A percentile compares a stretch with the other conserved stretches of the same genome.
Evolutionary conservation across 768 basidiomycete genomes (phyloP).

Genomic region (Pulveroboletus ravenelii): DNA sequence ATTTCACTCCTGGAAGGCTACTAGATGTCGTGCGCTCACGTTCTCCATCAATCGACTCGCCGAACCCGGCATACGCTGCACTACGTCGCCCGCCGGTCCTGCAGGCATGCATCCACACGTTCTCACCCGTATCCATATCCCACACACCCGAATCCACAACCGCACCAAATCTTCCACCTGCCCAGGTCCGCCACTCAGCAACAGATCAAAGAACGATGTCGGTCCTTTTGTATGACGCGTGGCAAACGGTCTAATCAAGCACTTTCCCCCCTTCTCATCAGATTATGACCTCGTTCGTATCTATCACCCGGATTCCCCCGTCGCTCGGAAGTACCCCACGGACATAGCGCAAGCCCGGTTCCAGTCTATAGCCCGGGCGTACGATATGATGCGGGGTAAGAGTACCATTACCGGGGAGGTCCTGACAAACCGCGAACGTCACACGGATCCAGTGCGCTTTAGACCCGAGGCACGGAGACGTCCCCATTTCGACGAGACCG

Average conservation of each 20-base stretch:
- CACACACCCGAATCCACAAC: constrained; percentile 45
- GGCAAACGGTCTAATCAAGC: constrained; percentile 1
- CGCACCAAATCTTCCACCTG: constrained; percentile 62
- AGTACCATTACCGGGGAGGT: constrained; percentile 20
- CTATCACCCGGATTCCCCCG: constrained; percentile 70
- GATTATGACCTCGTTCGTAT: constrained; percentile 78
- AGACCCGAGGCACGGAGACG: constrained; percentile 34
- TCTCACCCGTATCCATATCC: constrained; percentile 48
- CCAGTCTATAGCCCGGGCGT: constrained; percentile 64
- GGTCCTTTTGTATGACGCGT: constrained; percentile 16
- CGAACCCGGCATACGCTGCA: constrained; percentile 6
- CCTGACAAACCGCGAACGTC: constrained; percentile 12
- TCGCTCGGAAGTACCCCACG: constrained; percentile 38
- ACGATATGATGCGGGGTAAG: constrained; percentile 57
- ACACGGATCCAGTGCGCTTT: constrained; percentile 38
- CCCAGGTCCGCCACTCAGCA: constrained; percentile 45
- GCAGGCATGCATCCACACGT: constrained; percentile 18
- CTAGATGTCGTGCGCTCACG: constrained; percentile 5
- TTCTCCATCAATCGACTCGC: constrained; percentile 3
- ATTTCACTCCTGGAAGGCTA: background rate
- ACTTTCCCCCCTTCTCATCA: constrained; percentile 21
- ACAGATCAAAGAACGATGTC: constrained; percentile 58
- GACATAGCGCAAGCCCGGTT: constrained; percentile 60
- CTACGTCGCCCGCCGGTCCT: constrained; percentile 1
- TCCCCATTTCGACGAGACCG: constrained; percentile 43